phyloP scores from a whole-genome alignment of 2,329 filamentous ascomycete genomes.

The Aureobasidium sp. region DNA sequence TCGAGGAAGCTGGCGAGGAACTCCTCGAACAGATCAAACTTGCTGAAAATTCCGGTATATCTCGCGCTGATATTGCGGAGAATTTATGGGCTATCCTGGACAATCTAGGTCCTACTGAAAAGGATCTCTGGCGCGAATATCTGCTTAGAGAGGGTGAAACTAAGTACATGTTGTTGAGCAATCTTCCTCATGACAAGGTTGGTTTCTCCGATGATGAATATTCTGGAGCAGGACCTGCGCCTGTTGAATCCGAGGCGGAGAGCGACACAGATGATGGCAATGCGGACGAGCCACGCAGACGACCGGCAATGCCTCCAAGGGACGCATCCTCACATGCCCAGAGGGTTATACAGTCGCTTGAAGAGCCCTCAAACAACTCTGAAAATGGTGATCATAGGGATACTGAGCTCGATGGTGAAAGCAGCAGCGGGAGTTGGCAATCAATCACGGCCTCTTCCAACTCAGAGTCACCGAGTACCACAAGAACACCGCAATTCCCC shows the following conservation, averaged over 20 bases:
- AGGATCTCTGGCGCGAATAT: background rate
- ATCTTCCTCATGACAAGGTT: background rate
- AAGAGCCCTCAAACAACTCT: background rate
- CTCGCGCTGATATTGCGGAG: background rate
- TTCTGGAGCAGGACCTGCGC: background rate
- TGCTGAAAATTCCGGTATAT: background rate
- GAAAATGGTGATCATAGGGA: background rate
- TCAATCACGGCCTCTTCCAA: background rate
- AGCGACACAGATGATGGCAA: background rate
- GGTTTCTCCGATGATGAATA: background rate
- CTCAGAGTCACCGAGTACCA: background rate
- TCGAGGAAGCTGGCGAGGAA: constrained; percentile 8
- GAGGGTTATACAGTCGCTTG: constrained; percentile 1
- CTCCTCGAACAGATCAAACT: constrained; percentile 12
- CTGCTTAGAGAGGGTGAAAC: background rate
- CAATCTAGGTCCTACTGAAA: background rate
- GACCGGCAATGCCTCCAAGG: constrained; percentile 6
- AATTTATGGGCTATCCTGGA: background rate
- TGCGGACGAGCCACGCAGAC: background rate
- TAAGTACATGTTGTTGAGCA: background rate
- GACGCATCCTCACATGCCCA: constrained; percentile 8
- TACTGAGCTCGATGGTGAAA: background rate
- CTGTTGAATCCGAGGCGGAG: background rate
- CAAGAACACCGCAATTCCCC: background rate
- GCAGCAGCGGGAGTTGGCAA: constrained; percentile 7